Conservation (phyloP, 1,284 basidiomycete genomes). For the Boletellus deceptivus region DNA sequence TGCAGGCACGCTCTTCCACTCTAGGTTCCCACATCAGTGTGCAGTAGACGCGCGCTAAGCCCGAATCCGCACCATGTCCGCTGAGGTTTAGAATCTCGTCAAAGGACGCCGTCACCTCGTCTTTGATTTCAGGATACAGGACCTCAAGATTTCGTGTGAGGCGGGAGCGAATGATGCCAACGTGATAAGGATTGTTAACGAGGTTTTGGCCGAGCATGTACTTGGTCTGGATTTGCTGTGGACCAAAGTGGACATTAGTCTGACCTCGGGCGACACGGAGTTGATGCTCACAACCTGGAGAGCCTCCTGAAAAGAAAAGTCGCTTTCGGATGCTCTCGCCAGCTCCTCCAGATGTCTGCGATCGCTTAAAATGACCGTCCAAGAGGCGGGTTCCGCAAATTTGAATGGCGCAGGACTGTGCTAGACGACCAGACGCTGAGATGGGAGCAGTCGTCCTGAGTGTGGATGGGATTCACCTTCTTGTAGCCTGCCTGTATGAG, state of each 20-base stretch:
- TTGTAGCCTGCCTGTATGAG: background rate
- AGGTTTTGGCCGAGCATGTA: slow-evolving; percentile 19
- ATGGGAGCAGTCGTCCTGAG: background rate
- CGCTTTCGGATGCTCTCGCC: slow-evolving; percentile 38
- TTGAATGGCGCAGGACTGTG: slow-evolving; percentile 38
- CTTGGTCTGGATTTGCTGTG: slow-evolving; percentile 18
- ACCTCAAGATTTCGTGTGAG: slow-evolving; percentile 24
- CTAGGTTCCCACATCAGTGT: slow-evolving; percentile 14
- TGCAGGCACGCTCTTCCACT: slow-evolving; percentile 29
- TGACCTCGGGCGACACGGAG: background rate
- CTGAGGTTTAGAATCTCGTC: slow-evolving; percentile 18
- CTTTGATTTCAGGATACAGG: slow-evolving; percentile 25
- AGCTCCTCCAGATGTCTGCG: slow-evolving; percentile 41
- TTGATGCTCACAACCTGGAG: background rate
- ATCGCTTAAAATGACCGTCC: slow-evolving; percentile 41
- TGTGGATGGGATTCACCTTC: background rate
- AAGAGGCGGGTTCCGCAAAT: slow-evolving; percentile 36
- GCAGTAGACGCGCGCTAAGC: background rate
- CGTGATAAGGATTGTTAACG: slow-evolving; percentile 28
- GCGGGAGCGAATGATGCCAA: slow-evolving; percentile 19
- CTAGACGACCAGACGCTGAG: background rate
- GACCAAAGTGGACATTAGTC: background rate
- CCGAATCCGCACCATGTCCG: slow-evolving; percentile 9
- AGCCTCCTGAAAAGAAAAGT: slow-evolving; percentile 37
- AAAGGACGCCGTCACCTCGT: slow-evolving; percentile 33